Conservation (phyloP, 2,329 filamentous ascomycete species). For the Xylaria sp. region DNA sequence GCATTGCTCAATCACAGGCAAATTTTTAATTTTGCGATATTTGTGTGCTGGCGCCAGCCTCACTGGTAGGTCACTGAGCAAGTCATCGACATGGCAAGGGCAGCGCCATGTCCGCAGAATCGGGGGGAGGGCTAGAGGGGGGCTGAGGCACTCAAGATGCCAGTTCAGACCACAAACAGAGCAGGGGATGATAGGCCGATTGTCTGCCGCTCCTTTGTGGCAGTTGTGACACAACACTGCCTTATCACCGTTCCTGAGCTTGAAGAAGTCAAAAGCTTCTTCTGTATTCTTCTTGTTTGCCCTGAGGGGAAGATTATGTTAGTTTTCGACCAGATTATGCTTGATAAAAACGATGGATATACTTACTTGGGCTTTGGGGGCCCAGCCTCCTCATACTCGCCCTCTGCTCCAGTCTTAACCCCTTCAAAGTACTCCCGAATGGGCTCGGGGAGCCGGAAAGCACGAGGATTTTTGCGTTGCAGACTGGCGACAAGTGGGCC, state of each 20-base stretch:
- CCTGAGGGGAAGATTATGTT: conserved; percentile 51
- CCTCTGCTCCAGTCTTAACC: conserved; percentile 78
- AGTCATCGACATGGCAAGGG: conserved; percentile 84
- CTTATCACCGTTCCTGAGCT: conserved; percentile 76
- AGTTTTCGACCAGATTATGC: conserved; percentile 43
- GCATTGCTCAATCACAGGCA: conserved; percentile 62
- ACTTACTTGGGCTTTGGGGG: conserved; percentile 69
- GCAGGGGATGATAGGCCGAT: conserved; percentile 84
- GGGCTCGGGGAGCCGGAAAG: conserved; percentile 76
- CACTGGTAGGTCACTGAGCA: conserved; percentile 69
- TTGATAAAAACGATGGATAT: not conserved
- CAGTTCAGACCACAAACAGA: conserved; percentile 81
- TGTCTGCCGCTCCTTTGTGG: conserved; percentile 69
- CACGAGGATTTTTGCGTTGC: conserved; percentile 75
- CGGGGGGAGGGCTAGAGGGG: conserved; percentile 83
- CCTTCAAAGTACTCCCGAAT: conserved; percentile 83
- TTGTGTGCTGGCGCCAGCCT: conserved; percentile 69
- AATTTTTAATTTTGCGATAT: conserved; percentile 69
- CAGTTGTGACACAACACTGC: conserved; percentile 83
- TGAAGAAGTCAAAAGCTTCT: conserved; percentile 73
- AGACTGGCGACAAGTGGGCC: conserved; percentile 71
- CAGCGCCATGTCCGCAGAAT: conserved; percentile 85
- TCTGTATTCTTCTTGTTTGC: conserved; percentile 66
- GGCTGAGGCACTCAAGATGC: conserved; percentile 93
- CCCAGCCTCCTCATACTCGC: conserved; percentile 79